Evolutionary conservation across 192 early-diverging fungal species (phyloP), one percentile per base, ranked within the genome.

Genomic region (Backusella circina): DNA sequence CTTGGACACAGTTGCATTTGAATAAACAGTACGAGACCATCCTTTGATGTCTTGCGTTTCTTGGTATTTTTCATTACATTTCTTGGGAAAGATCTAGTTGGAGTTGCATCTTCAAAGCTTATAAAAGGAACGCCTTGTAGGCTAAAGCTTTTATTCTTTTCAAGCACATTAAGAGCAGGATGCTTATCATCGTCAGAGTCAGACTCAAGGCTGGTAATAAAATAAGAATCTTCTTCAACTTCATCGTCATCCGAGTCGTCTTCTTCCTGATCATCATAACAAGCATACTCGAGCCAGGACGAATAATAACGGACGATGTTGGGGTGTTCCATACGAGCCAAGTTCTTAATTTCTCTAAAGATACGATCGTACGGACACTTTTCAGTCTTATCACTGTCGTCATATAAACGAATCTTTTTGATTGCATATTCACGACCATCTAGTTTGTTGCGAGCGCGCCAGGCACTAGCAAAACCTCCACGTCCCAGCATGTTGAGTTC

Each of bases 221-320:
- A 26, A 35, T 35, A 80, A 36, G 65, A 64, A 7, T 85, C 67
- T 5, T 78, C 81, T 9, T 68, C 65, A 6, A 80, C 87, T 54
- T 35, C 39, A 32, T 69, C 79, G 8, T 73, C 37, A 16, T 69
- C 66, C 9, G 30, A 74, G 35, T 70, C 61, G 13, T 57, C 72
- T 41, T 79, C 77, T 35, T 81, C 82, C 30, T 83, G 78, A 54
- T 64, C 54, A 75, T 73, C 72, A 61, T 61, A 61, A 12, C 54
- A 61, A 67, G 16, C 72, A 82, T 80, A 71, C 83, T 99, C 95
- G 9, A 99, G 83, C 97, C 97, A 99, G 33, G 91, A 92, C 26
- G 90, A 89, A 80, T 93, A 96, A 81, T 99, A 99, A 6, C 97
- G 84, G 26, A 99, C 95, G 30, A 99, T 92, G 74, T 98, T 97